Evolutionary conservation across 1,139 yeast species (phyloP).

Genomic region (Pichia sp.): DNA sequence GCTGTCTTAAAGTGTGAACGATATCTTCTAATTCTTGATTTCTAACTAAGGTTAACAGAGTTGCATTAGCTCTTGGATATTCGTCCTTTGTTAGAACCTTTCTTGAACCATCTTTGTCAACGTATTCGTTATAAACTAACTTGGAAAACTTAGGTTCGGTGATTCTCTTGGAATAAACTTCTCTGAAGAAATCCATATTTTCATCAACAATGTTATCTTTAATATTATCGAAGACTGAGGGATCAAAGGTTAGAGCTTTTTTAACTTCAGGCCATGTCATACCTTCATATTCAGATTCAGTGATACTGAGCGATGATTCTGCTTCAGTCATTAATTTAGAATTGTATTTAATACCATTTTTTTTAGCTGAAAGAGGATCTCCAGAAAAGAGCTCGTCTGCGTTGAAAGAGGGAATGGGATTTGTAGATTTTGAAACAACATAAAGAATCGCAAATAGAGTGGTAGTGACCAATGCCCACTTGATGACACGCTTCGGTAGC

Average conservation of each 20-base stretch:
- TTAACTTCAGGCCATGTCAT: slow-evolving; percentile 24
- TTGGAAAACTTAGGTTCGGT: slow-evolving; percentile 44
- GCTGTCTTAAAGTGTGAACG: slow-evolving; percentile 36
- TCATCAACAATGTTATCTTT: slow-evolving; percentile 25
- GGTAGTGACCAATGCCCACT: slow-evolving; percentile 1
- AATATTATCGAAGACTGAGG: slow-evolving; percentile 17
- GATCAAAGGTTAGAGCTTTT: slow-evolving; percentile 22
- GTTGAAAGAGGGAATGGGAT: slow-evolving; percentile 1
- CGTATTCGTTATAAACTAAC: slow-evolving; percentile 29
- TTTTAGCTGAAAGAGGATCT: slow-evolving; percentile 6
- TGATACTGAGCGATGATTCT: slow-evolving; percentile 11
- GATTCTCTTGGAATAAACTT: slow-evolving; percentile 30
- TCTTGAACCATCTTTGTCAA: slow-evolving; percentile 23
- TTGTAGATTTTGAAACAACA: not conserved
- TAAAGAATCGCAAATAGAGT: slow-evolving; percentile 8
- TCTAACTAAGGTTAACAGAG: slow-evolving; percentile 45
- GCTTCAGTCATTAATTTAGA: slow-evolving; percentile 23
- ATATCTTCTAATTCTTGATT: slow-evolving; percentile 38
- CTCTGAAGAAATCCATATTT: slow-evolving; percentile 28
- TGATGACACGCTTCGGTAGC: not conserved
- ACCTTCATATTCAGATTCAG: slow-evolving; percentile 1
- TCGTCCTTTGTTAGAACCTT: slow-evolving; percentile 23
- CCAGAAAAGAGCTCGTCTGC: slow-evolving; percentile 2
- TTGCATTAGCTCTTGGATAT: slow-evolving; percentile 46
- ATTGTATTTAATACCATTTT: slow-evolving; percentile 23